Evolutionary conservation across 345 rosid genomes (phyloP), one percentile per base, ranked within the genome.

Genomic region (Bruguiera gymnorhiza): DNA sequence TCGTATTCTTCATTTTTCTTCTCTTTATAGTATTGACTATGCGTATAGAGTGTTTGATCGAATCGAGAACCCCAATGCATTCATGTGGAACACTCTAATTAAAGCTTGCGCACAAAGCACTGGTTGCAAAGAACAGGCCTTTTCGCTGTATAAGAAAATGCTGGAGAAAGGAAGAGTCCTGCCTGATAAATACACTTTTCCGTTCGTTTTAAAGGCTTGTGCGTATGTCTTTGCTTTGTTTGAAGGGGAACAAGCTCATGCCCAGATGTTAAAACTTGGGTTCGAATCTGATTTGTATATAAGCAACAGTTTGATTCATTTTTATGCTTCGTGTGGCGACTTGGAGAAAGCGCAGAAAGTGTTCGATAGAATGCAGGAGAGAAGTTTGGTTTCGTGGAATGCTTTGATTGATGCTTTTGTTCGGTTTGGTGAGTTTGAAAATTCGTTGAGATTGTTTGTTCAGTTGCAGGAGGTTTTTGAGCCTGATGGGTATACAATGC

Each of bases 61-160:
- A 1, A 70, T 83, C 53, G 69, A 68, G 24, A 73, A 50, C 16
- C 90, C 81, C 32, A 88, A 79, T 61, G 75, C 92, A 0, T 91
- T 88, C 82, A 82, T 80, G 87, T 91, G 95, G 97, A 91, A 91
- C 83, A 83, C 87, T 26, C 92, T 88, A 55, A 87, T 91, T 55
- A 78, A 87, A 75, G 92, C 92, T 43, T 84, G 76, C 61, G 90
- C 92, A 7, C 80, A 65, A 39, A 82, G 82, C 46, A 58, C 73
- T 21, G 79, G 73, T 6, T 72, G 83, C 10, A 87, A 91, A 72
- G 85, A 82, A 56, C 82, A 82, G 59, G 91, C 92, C 13, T 31
- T 91, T 18, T 6, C 55, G 54, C 65, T 87, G 68, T 87, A 80
- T 53, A 29, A 39, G 46, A 67, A 68, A 66, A 84, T 91, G 95